Base-by-base conservation (phyloP, 495 filamentous ascomycete species). In the Cercophora newfieldiana region DNA sequence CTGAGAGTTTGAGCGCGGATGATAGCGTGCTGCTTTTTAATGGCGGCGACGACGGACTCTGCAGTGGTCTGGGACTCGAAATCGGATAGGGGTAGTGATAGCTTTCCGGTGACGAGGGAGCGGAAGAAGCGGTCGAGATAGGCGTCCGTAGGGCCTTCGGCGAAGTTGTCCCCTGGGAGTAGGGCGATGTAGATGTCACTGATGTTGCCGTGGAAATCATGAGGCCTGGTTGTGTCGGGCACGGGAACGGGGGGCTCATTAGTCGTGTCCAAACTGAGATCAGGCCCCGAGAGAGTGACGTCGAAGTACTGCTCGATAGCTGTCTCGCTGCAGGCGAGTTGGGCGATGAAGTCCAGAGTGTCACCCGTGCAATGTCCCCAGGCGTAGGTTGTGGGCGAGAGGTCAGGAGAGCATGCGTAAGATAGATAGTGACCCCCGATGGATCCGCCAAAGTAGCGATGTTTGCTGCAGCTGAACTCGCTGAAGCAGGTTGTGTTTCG, bases 261-360 rank as follows among this genome's bases (percentile, higher is more conserved):
- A 26, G 58, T 24, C 48, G 31, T 49, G 31, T 61, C 58, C 58
- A 61, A 12, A 18, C 10, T 12, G 1, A 61, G 30, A 24, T 25
- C 19, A 7, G 58, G 30, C 21, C 58, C 58, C 31, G 33, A 49
- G 21, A 61, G 58, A 22, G 58, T 61, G 31, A 24, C 33, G 58
- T 61, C 58, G 24, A 61, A 61, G 58, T 61, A 12, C 58, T 61
- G 58, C 58, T 61, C 58, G 21, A 61, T 31, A 3, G 58, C 58
- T 1, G 21, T 49, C 48, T 61, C 58, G 21, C 21, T 48, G 58
- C 58, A 61, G 31, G 22, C 33, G n/a, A 48, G 31, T 6, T 49
- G 29, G 22, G 58, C 58, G 14, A 61, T 18, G 24, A 61, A 61
- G 30, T 48, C 58, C 12, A 61, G 22, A 7, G 22, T 28, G 22